phyloP scores from a whole-genome alignment of 768 basidiomycete species.

The Leucocoprinus leucothites region DNA sequence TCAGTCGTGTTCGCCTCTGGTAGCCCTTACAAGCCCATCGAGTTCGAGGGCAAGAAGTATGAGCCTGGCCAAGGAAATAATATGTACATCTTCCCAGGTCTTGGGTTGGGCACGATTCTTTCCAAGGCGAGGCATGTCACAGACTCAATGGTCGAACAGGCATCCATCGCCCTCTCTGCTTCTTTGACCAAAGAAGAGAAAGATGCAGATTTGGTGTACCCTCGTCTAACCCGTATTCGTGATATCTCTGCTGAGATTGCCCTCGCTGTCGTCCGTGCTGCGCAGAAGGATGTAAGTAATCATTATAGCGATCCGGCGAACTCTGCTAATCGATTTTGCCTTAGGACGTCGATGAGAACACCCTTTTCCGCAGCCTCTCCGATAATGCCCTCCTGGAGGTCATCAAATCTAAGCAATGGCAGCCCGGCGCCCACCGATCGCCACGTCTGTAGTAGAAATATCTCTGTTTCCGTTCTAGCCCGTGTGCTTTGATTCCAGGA shows the following conservation, averaged over 20 bases:
- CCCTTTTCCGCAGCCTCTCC: conserved; percentile 42
- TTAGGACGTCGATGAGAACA: conserved; percentile 44
- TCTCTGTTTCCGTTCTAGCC: neutral
- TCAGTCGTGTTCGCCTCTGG: conserved; percentile 71
- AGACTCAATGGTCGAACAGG: conserved; percentile 66
- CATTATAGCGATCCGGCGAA: neutral
- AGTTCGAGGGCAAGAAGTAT: conserved; percentile 41
- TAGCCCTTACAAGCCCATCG: conserved; percentile 58
- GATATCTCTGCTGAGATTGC: conserved; percentile 65
- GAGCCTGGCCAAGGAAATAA: conserved; percentile 82
- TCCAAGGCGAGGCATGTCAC: conserved; percentile 58
- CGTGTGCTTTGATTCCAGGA: neutral
- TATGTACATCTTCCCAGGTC: conserved; percentile 66
- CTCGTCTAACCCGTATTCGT: conserved; percentile 62
- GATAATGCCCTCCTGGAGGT: conserved; percentile 46
- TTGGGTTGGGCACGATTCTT: conserved; percentile 63
- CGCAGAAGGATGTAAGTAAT: conserved; percentile 56
- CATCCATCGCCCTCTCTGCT: conserved; percentile 57
- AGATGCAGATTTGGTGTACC: conserved; percentile 58
- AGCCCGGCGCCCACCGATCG: conserved; percentile 31
- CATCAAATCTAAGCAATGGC: conserved; percentile 57
- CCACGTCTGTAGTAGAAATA: conserved; percentile 27
- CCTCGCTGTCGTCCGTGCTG: conserved; percentile 56
- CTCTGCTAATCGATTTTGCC: neutral
- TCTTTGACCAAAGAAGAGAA: conserved; percentile 56